A percentile compares a stretch with the other conserved stretches of the same genome.
Conservation (phyloP, 768 basidiomycete genomes). For the Lenzites betulinus region DNA sequence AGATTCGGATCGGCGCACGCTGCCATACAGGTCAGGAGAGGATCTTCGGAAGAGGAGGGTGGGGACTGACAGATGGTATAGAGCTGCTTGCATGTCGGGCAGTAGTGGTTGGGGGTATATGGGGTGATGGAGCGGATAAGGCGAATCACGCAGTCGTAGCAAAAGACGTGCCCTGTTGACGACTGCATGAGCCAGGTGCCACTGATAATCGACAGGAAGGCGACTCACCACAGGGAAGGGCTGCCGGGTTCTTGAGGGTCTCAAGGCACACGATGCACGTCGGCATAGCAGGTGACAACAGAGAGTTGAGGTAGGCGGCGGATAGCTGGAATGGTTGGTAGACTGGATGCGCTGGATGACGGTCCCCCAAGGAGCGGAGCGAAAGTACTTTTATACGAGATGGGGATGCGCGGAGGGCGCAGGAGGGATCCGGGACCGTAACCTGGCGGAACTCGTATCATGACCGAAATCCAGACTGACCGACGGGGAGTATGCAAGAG, state of each 20-base stretch:
- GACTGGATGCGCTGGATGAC: not conserved
- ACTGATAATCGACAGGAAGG: not conserved
- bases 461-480: conserved; percentile 11
- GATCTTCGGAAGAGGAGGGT: not conserved
- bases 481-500: not conserved
- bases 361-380: not conserved
- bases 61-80: conserved; percentile 54
- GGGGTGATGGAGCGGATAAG: conserved; percentile 51
- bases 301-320: not conserved
- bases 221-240: conserved; percentile 62
- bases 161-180: conserved; percentile 69
- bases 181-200: no score
- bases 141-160: conserved; percentile 57
- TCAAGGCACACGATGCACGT: conserved; percentile 66
- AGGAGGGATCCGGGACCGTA: conserved; percentile 3
- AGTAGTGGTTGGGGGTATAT: conserved; percentile 49
- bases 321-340: not conserved
- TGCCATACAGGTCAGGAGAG: conserved; percentile 13
- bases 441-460: conserved; percentile 21
- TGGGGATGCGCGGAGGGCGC: conserved; percentile 1
- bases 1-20: conserved; percentile 51
- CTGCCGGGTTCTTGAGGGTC: conserved; percentile 53
- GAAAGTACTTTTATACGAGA: conserved; percentile 5
- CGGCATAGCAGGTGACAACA: conserved; percentile 37
- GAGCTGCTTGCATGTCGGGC: conserved; percentile 57